A percentile compares a stretch with the other conserved stretches of the same genome.
Evolutionary conservation across 257 asterid genomes (phyloP).

Genomic region (Lavandula angustifolia): DNA sequence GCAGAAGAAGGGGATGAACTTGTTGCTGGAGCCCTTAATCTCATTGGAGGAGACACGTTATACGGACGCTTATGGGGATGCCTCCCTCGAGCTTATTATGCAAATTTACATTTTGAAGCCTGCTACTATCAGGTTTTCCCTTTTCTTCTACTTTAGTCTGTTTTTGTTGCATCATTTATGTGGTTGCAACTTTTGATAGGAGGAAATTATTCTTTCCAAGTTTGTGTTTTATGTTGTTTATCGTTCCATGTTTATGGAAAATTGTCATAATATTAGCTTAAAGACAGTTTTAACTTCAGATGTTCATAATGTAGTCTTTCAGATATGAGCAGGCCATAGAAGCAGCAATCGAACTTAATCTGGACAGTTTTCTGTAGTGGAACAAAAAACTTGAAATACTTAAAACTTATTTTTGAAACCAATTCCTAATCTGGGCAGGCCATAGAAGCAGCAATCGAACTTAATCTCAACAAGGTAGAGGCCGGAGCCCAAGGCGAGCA

Average conservation of each 20-base stretch:
- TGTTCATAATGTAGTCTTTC: not conserved
- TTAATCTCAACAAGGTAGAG: conserved; percentile 76
- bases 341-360: no score
- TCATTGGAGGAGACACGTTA: conserved; percentile 86
- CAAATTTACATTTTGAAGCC: conserved; percentile 92
- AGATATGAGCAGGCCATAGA: not conserved
- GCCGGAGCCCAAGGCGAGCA: conserved; percentile 99
- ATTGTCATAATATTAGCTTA: not conserved
- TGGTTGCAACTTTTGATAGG: not conserved
- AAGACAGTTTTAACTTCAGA: not conserved
- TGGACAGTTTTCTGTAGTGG: no score
- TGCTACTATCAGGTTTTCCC: conserved; percentile 89
- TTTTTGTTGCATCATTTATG: not conserved
- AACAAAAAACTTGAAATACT: no score
- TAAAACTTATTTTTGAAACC: conserved; percentile 17
- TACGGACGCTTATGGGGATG: conserved; percentile 99
- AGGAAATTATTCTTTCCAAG: conserved; percentile 4
- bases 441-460: conserved; percentile 94
- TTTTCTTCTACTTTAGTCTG: conserved; percentile 9
- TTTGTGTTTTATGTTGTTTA: not conserved
- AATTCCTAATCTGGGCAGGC: conserved; percentile 59
- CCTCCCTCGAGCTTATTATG: conserved; percentile 79
- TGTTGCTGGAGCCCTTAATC: conserved; percentile 92
- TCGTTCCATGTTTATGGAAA: not conserved
- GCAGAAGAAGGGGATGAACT: conserved; percentile 84